Percentiles rank a stretch among this genome's conserved stretches.
Evolutionary conservation across 164 flowering plant species (phyloP).

Genomic region (Vitis rupestris): DNA sequence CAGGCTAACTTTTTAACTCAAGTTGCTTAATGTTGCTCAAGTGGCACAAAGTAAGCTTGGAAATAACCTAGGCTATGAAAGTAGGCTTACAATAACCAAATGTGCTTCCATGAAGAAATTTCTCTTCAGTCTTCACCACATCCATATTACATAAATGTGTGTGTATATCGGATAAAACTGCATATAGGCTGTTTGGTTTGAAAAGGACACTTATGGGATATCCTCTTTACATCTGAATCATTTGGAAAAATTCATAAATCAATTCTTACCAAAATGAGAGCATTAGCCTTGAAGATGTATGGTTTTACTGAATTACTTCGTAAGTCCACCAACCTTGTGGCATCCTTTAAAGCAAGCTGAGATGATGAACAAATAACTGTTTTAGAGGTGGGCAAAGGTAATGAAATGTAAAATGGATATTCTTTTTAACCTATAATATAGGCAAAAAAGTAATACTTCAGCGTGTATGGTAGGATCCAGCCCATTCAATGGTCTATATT

Average conservation of each 20-base stretch:
- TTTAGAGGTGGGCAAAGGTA: neutral
- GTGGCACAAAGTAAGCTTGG: too few species aligned
- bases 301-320: slow-evolving; percentile 53
- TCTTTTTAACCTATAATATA: slow-evolving; percentile 1
- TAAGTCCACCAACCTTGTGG: slow-evolving; percentile 65
- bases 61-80: too few species aligned
- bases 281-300: slow-evolving; percentile 69
- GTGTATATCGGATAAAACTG: too few species aligned
- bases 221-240: too few species aligned
- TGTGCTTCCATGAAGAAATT: neutral
- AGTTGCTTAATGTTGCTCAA: too few species aligned
- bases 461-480: slow-evolving; percentile 91
- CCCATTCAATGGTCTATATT: slow-evolving; percentile 73
- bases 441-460: slow-evolving; percentile 50
- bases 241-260: too few species aligned
- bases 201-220: too few species aligned
- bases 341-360: slow-evolving; percentile 96
- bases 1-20: too few species aligned
- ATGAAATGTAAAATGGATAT: neutral
- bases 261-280: slow-evolving; percentile 70
- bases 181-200: too few species aligned
- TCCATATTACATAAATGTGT: too few species aligned
- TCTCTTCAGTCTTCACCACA: neutral
- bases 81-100: neutral
- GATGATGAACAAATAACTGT: slow-evolving; percentile 5